Base-by-base conservation (phyloP, 1,284 basidiomycete genomes). In the Boletellus deceptivus region DNA sequence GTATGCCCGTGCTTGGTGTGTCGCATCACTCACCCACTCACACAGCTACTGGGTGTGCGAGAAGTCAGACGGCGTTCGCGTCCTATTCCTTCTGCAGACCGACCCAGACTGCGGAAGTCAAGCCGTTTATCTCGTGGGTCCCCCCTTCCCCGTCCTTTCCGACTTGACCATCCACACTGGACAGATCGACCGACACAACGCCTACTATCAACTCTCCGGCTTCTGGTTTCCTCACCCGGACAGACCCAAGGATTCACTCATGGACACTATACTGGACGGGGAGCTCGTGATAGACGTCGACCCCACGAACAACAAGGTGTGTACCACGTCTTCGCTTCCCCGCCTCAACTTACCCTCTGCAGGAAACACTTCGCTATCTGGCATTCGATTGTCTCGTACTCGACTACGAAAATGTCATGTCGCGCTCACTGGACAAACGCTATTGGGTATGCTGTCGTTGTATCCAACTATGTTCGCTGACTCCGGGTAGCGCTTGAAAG, bases 11-110 rank as follows among this genome's bases (percentile, higher is more conserved):
- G 46, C 18, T 31, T 29, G 48, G 27, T 18, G 10, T 42, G 37
- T 46, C 34, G 6, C 46, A 48, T 29, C 16, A 37, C 52, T 59
- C 37, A 68, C 43, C 20, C 34, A 31, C 40, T n/a, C 55, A 33
- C 48, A 43, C 46, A 97, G 93, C 69, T 99, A 91, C 69, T 99
- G 96, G 96, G 96, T 99, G 27, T 98, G 94, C 73, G 97, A 99
- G 74, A 99, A 99, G 75, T 97, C 94, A n/a, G 97, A 99, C 66
- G 97, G 97, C 3, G 73, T 98, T 48, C 84, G 97, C 38, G 92
- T 99, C 29, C 76, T 99, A 39, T 81, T 98, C 43, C 76, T 97
- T 53, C 80, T 99, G 45, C 79, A 87, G 37, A 89, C 92, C 18
- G 80, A 92, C 55, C 70, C 76, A 47, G 74, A 78, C 20, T 70